phyloP scores from a whole-genome alignment of 495 filamentous ascomycete genomes.

The Penicillium crystallinum region DNA sequence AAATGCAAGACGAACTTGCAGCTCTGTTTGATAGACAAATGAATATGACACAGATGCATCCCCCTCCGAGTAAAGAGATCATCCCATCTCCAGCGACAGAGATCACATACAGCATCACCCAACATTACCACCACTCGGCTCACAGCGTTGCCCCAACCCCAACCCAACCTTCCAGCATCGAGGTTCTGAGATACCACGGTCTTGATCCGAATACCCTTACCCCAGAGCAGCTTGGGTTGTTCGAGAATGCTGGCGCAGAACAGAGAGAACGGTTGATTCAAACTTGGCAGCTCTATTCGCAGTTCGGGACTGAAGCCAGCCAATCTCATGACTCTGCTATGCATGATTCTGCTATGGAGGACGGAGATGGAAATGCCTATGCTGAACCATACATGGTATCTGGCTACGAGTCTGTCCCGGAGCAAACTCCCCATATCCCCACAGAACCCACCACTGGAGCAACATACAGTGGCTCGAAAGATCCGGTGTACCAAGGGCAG shows the following conservation, averaged over 20 bases:
- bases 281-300: constrained; percentile 58
- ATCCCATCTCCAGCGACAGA: constrained; percentile 25
- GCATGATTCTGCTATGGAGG: constrained; percentile 32
- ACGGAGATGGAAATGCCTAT: constrained; percentile 26
- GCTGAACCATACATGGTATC: constrained; percentile 68
- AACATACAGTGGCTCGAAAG: constrained; percentile 50
- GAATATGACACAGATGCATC: constrained; percentile 24
- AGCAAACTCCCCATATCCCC: constrained; percentile 8
- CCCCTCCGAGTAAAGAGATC: constrained; percentile 3
- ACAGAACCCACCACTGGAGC: constrained; percentile 36
- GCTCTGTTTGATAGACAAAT: constrained; percentile 63
- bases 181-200: constrained; percentile 44
- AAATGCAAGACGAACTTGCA: constrained; percentile 60
- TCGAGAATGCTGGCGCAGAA: constrained; percentile 52
- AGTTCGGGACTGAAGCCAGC: constrained; percentile 10
- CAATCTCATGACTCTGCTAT: constrained; percentile 50
- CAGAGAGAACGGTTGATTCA: constrained; percentile 58
- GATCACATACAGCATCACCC: constrained; percentile 62
- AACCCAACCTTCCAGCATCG: constrained; percentile 1
- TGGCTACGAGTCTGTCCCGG: constrained; percentile 57
- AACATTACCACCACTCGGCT: constrained; percentile 71
- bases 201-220: constrained; percentile 52
- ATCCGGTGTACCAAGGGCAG: constrained; percentile 54
- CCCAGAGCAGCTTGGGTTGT: constrained; percentile 54
- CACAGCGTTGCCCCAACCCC: constrained; percentile 36